phyloP scores from a whole-genome alignment of 2,329 filamentous ascomycete species.

The Torrubiella hemipterigena region DNA sequence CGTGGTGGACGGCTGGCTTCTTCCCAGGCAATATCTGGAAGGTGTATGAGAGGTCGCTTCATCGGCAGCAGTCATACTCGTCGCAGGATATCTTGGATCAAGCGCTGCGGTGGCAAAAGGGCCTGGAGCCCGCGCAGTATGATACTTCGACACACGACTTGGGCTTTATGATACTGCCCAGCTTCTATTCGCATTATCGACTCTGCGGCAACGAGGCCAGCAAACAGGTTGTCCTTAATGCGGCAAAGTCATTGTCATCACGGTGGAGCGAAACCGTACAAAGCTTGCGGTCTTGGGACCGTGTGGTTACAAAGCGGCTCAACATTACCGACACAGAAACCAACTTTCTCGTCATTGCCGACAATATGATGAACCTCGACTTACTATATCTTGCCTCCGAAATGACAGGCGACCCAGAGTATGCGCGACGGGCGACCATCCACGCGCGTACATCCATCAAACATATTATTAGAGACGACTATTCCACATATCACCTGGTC shows the following conservation, averaged over 20 bases:
- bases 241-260: conserved; percentile 5
- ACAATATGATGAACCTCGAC: conserved; percentile 11
- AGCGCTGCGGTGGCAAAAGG: conserved; percentile 7
- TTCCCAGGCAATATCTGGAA: conserved; percentile 8
- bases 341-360: conserved; percentile 8
- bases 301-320: conserved; percentile 2
- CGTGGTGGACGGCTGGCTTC: conserved; percentile 14
- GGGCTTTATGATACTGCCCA: conserved; percentile 8
- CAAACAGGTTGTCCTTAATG: conserved; percentile 5
- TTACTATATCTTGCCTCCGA: conserved; percentile 7
- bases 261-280: conserved; percentile 7
- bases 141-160: conserved; percentile 8
- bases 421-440: conserved; percentile 5
- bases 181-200: conserved; percentile 5
- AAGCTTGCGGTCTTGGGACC: conserved; percentile 8
- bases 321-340: conserved; percentile 3
- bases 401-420: conserved; percentile 5
- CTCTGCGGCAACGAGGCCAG: conserved; percentile 1
- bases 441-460: conserved; percentile 6
- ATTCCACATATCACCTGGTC: conserved; percentile 8
- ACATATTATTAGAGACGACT: conserved; percentile 5
- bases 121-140: conserved; percentile 6
- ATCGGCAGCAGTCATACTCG: not conserved
- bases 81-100: conserved; percentile 5
- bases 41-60: conserved; percentile 5